Conservation (phyloP, 2,329 filamentous ascomycete genomes). For the Hysterium pulicare region DNA sequence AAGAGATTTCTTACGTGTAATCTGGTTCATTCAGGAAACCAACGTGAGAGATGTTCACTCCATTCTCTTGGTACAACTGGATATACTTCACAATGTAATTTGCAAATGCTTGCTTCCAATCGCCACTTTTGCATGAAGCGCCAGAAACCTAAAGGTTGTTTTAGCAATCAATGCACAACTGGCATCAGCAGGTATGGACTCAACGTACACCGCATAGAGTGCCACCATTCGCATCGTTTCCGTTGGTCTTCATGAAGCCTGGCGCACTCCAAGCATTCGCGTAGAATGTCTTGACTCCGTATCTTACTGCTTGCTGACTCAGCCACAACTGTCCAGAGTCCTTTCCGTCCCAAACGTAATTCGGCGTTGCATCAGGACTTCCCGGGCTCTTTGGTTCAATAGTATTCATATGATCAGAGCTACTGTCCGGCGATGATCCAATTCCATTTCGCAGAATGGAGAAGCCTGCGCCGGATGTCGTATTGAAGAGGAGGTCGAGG, state of each 20-base stretch:
- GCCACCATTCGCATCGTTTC: conserved; percentile 43
- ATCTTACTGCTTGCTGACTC: conserved; percentile 46
- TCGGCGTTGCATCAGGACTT: conserved; percentile 9
- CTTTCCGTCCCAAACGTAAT: conserved; percentile 15
- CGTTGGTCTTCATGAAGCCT: conserved; percentile 52
- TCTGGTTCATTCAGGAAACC: conserved; percentile 49
- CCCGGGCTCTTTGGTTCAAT: conserved; percentile 8
- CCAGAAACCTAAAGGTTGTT: conserved; percentile 16
- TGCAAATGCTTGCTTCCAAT: conserved; percentile 51
- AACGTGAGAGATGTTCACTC: conserved; percentile 41
- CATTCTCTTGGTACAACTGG: conserved; percentile 40
- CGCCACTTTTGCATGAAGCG: conserved; percentile 37
- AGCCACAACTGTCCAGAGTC: conserved; percentile 50
- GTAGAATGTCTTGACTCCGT: conserved; percentile 47
- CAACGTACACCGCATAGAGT: conserved; percentile 46
- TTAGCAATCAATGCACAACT: neutral
- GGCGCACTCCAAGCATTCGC: conserved; percentile 52
- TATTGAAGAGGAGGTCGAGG: conserved; percentile 47
- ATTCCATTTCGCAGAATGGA: conserved; percentile 48
- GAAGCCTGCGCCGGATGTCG: conserved; percentile 44
- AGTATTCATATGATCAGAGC: conserved; percentile 10
- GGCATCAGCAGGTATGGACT: conserved; percentile 15
- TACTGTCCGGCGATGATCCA: conserved; percentile 41
- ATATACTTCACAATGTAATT: conserved; percentile 49
- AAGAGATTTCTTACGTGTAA: conserved; percentile 17